A percentile compares a stretch with the other conserved stretches of the same genome.
Conservation (phyloP, 805 yeast species). For the Wickerhamomyces xylosicus region DNA sequence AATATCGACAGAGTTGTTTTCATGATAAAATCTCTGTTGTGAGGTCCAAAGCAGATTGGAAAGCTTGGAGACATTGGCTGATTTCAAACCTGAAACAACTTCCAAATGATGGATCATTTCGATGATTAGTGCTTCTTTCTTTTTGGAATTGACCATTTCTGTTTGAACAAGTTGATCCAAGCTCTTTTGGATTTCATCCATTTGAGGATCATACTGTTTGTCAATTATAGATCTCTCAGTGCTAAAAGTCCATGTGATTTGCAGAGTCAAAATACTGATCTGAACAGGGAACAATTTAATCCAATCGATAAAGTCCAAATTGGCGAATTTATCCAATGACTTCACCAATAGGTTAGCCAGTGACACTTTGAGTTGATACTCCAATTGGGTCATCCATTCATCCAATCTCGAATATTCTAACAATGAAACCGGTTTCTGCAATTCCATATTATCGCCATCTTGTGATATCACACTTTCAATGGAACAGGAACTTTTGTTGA, state of each 20-base stretch:
- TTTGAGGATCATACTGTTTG: neutral
- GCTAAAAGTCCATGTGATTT: constrained; percentile 41
- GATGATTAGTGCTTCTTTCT: constrained; percentile 50
- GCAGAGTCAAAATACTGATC: constrained; percentile 40
- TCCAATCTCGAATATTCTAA: constrained; percentile 32
- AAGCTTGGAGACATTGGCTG: constrained; percentile 5
- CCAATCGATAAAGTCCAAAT: constrained; percentile 21
- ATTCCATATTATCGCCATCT: constrained; percentile 48
- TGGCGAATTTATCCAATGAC: constrained; percentile 21
- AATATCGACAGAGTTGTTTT: constrained; percentile 12
- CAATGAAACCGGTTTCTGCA: constrained; percentile 34
- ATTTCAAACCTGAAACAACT: constrained; percentile 19
- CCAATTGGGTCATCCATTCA: constrained; percentile 57
- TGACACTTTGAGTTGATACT: constrained; percentile 38
- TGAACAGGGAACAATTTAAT: constrained; percentile 43
- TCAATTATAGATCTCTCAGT: constrained; percentile 26
- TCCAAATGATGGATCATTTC: constrained; percentile 56
- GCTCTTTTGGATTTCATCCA: constrained; percentile 4
- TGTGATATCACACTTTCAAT: constrained; percentile 46
- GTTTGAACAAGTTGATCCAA: neutral
- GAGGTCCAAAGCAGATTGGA: constrained; percentile 35
- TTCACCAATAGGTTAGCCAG: constrained; percentile 26
- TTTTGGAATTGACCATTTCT: constrained; percentile 39
- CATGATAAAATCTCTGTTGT: constrained; percentile 37
- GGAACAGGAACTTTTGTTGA: constrained; percentile 21